Evolutionary conservation across 1,284 basidiomycete genomes (phyloP), one percentile per base, ranked within the genome.

Genomic region (Phellinidium pouzarii): DNA sequence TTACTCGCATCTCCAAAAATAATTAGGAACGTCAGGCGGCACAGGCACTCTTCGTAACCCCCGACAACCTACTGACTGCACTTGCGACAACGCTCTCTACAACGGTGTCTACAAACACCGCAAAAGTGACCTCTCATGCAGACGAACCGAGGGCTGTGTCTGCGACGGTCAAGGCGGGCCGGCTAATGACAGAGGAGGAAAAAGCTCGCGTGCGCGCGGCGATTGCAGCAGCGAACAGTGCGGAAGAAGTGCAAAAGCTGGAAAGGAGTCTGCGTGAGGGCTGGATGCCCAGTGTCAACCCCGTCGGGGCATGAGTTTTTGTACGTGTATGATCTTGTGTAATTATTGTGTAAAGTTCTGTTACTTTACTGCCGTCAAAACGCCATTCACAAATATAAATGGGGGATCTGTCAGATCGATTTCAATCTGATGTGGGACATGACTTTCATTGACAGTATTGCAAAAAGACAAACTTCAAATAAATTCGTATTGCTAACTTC

Each of bases 131-230:
- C 36, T 66, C 86, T 44, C 80, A 83, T 23, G 76, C 78, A 22
- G 84, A 87, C 63, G 85, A 89, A 65, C 82, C 86, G n/a, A 82
- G 82, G 62, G 70, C 76, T 22, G 73, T 73, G n/a, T 70, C 76
- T n/a, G 66, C 72, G 31, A 64, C 73, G 52, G 61, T 65, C 5
- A 87, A 81, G 61, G 87, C 87, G 2, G 87, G 92, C 5, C 78
- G 92, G 48, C 70, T 94, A 61, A 88, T 98, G 84, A 93, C 91
- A 17, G 87, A 88, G 59, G 91, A 95, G 62, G 94, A 98, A 65
- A 88, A 90, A 64, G 85, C 89, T 63, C 82, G 85, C 61, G 90
- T 98, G 59, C 87, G 87, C 65, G 83, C 86, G 55, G 93, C 94
- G 14, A 94, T 98, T 62, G 89, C 90, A 58, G 82, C 84, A 58